phyloP scores from a whole-genome alignment of 2,329 filamentous ascomycete genomes.

The Taxawa tesnikishii region DNA sequence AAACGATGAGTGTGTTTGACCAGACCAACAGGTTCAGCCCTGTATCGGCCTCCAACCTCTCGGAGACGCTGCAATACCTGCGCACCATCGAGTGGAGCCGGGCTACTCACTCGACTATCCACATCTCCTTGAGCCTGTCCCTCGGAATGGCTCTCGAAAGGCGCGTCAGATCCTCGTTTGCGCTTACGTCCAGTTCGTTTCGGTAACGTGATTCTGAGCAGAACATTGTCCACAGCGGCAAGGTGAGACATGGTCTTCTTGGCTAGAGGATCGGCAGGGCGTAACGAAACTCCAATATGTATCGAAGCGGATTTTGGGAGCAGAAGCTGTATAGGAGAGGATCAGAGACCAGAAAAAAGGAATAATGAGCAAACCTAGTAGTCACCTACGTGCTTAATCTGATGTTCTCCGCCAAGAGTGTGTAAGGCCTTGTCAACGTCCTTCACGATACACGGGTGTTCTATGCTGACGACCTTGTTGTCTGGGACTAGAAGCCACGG shows the following conservation, averaged over 20 bases:
- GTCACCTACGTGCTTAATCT: constrained; percentile 38
- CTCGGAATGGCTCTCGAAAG: constrained; percentile 18
- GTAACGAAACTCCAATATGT: constrained; percentile 53
- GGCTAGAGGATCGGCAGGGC: constrained; percentile 66
- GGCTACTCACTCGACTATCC: neutral
- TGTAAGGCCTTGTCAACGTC: constrained; percentile 52
- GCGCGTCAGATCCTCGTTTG: constrained; percentile 61
- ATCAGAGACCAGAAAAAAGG: constrained; percentile 1
- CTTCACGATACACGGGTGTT: constrained; percentile 55
- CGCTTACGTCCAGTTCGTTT: constrained; percentile 77
- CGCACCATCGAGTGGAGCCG: constrained; percentile 4
- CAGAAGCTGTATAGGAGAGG: constrained; percentile 6
- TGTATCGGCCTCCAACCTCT: constrained; percentile 16
- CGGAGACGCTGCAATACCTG: constrained; percentile 17
- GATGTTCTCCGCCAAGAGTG: constrained; percentile 46
- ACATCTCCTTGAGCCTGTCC: neutral
- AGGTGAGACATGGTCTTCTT: constrained; percentile 68
- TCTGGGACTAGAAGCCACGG: constrained; percentile 20
- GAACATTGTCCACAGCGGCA: constrained; percentile 65
- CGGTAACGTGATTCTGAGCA: constrained; percentile 78
- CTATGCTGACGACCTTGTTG: constrained; percentile 45
- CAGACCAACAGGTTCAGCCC: constrained; percentile 30
- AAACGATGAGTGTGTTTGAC: constrained; percentile 79
- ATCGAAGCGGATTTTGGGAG: constrained; percentile 1
- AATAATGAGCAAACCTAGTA: constrained; percentile 1